These are phyloP conservation scores for Aspergillus texensis DNA, from an alignment of 2,329 filamentous ascomycete species.

Conservation along the genomic window DNA sequence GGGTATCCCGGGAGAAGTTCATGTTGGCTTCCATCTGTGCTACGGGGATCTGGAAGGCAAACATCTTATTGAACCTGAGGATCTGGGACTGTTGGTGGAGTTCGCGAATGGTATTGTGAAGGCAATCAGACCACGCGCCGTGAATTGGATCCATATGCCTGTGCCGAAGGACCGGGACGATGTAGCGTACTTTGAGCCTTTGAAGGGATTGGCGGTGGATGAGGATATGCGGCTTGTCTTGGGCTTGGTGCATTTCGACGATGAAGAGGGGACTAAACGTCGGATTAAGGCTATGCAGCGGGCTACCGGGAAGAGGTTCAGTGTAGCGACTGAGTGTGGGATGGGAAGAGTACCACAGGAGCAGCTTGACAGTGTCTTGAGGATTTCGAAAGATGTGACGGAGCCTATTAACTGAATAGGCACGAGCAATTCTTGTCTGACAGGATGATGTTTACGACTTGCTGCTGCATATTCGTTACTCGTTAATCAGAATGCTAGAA, in stretches of 20 bases:
- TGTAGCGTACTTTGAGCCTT: neutral
- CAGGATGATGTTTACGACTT: neutral
- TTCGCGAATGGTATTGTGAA: neutral
- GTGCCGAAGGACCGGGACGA: neutral
- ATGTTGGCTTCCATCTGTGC: too few relatives aligned
- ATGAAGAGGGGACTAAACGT: neutral
- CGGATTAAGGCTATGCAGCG: neutral
- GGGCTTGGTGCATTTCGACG: neutral
- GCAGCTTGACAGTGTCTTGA: neutral
- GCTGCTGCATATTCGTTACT: neutral
- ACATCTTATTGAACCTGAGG: neutral
- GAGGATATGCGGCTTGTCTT: too few relatives aligned
- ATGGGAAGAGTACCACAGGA: neutral
- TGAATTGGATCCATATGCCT: neutral
- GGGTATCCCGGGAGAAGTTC: too few relatives aligned
- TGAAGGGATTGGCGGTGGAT: neutral
- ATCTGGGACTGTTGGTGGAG: neutral
- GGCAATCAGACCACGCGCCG: neutral
- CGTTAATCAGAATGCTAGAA: neutral
- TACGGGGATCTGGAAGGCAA: too few relatives aligned
- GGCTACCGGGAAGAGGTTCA: neutral
- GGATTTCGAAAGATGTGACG: neutral
- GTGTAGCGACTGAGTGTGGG: neutral
- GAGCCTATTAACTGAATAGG: neutral
- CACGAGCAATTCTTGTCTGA: neutral